Evolutionary conservation across 768 basidiomycete species (phyloP).

Genomic region (Neoboletus subvelutipes): DNA sequence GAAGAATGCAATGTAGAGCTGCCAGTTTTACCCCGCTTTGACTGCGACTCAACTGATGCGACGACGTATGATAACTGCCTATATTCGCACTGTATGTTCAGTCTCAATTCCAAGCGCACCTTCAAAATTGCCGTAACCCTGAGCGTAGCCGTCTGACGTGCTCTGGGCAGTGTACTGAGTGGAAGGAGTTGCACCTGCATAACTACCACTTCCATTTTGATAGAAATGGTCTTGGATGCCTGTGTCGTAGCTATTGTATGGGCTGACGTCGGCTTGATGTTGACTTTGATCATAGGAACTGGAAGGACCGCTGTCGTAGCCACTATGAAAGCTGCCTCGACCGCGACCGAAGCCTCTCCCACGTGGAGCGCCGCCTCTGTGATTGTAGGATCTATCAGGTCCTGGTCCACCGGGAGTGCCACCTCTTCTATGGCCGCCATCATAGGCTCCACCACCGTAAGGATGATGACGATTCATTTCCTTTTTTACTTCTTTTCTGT

Average conservation of each 20-base stretch:
- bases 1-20: constrained; percentile 26
- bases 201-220: constrained; percentile 66
- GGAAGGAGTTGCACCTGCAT: constrained; percentile 48
- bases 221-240: constrained; percentile 60
- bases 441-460: constrained; percentile 65
- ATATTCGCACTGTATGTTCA: constrained; percentile 45
- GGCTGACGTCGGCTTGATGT: constrained; percentile 59
- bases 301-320: constrained; percentile 55
- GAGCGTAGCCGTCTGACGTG: constrained; percentile 48
- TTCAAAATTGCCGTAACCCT: constrained; percentile 71
- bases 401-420: constrained; percentile 66
- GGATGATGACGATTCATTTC: constrained; percentile 90
- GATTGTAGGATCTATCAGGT: constrained; percentile 67
- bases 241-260: constrained; percentile 70
- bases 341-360: constrained; percentile 54
- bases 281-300: constrained; percentile 65
- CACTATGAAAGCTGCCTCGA: constrained; percentile 52
- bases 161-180: constrained; percentile 50
- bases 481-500: constrained; percentile 19
- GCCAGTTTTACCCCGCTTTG: constrained; percentile 52
- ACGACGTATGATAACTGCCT: constrained; percentile 37
- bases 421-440: constrained; percentile 59
- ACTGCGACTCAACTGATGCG: constrained; percentile 42
- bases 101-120: constrained; percentile 82
- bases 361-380: constrained; percentile 55